Evolutionary conservation across 352 stramenopile genomes (phyloP), one percentile per base, ranked within the genome.

Genomic region (Globisporangium nunn): DNA sequence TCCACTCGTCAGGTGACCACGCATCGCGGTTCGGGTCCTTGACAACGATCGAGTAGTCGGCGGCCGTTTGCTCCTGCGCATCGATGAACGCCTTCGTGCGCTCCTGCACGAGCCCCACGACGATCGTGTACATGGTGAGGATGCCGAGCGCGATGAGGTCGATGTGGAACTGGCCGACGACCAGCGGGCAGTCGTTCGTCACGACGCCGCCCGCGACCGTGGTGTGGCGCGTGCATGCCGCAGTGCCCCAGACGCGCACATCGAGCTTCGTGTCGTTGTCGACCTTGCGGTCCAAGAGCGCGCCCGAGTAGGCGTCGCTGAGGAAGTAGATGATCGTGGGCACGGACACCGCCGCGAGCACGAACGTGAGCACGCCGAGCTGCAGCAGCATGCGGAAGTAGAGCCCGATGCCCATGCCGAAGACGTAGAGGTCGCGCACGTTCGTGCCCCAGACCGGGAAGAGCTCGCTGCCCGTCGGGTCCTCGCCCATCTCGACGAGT

Each of bases 301-400:
- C n/a, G 11, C 77, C 79, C 35, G 72, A 79, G 64, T 90, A 92
- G 7, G 56, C 66, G 31, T 79, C 67, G 15, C 77, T 88, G 39
- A 73, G 31, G 58, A 90, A 92, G 67, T 92, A 88, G 37, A 64
- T 15, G 48, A 88, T 78, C 39, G 75, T 79, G 41, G 81, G 78
- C 33, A 75, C 63, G 47, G 75, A 85, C 33, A 92, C 64, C 0
- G 67, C 59, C 12, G 77, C 79, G 56, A 90, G 75, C 37, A 81
- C 59, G 39, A 87, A 67, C 56, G 85, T 68, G 33, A 87, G 62
- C 30, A 64, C 31, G 15, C 68, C 68, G 30, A 89, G 63, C 53
- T 86, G 67, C 61, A 87, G 45, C 52, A 90, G 57, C 68, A 83
- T 87, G 65, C 72, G 77, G 55, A 92, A 92, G 66, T 90, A 92